Conservation (phyloP, 169 alveolate genomes). For the Plasmodium malariae region DNA sequence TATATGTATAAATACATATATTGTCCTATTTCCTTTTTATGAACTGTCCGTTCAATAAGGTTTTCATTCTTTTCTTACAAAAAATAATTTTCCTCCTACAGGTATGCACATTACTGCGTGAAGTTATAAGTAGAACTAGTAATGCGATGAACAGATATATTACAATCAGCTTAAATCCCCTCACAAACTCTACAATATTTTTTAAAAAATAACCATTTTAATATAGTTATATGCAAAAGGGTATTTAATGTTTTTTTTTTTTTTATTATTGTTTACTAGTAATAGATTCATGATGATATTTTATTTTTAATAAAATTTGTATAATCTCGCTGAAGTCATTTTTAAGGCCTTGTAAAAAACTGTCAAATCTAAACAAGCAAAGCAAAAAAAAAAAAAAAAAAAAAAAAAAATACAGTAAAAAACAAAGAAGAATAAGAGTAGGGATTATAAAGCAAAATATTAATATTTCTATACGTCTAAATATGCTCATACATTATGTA, state of each 20-base stretch:
- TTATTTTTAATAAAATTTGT: conserved; percentile 63
- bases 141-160: conserved; percentile 26
- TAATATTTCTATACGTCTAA: neutral
- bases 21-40: neutral
- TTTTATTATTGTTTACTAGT: conserved; percentile 32
- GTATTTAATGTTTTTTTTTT: neutral
- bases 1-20: conserved; percentile 2
- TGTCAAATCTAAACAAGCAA: conserved; percentile 51
- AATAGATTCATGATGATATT: conserved; percentile 64
- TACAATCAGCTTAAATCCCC: conserved; percentile 43
- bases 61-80: conserved; percentile 32
- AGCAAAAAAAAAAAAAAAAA: neutral
- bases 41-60: neutral
- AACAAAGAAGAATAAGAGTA: no score
- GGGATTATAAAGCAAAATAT: no score
- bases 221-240: neutral
- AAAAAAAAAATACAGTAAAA: no score
- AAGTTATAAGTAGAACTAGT: conserved; percentile 50
- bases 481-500: neutral
- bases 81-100: conserved; percentile 61
- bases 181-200: conserved; percentile 56
- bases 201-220: neutral
- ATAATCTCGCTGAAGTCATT: conserved; percentile 63
- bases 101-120: conserved; percentile 39
- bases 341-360: conserved; percentile 56